phyloP scores from a whole-genome alignment of 345 rosid species.

The Syzygium oleosum region DNA sequence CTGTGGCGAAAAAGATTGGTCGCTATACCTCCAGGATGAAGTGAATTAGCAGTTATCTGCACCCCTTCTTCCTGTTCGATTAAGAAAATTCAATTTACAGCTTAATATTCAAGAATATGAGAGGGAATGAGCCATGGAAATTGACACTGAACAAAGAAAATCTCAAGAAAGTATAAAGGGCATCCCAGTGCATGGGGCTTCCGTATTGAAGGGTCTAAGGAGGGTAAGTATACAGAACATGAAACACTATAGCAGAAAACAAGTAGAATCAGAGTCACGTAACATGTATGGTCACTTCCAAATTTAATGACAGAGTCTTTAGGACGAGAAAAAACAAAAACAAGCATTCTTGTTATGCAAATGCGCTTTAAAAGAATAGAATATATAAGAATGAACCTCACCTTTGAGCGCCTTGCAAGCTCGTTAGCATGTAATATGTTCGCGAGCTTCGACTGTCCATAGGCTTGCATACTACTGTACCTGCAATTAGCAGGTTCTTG shows the following conservation, averaged over 20 bases:
- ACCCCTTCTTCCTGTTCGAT: constrained; percentile 46
- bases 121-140: neutral
- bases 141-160: neutral
- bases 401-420: constrained; percentile 41
- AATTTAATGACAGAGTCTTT: neutral
- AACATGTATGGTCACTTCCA: neutral
- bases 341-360: neutral
- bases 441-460: constrained; percentile 48
- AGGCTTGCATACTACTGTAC: constrained; percentile 31
- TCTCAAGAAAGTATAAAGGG: neutral
- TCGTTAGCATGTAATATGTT: constrained; percentile 27
- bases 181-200: neutral
- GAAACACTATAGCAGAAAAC: neutral
- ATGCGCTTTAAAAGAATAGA: neutral
- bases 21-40: constrained; percentile 64
- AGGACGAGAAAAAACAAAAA: neutral
- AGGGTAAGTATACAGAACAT: neutral
- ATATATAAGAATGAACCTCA: neutral
- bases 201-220: neutral
- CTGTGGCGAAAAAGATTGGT: constrained; percentile 45
- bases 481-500: constrained; percentile 12
- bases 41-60: constrained; percentile 49
- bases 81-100: neutral
- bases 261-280: neutral
- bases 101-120: neutral